Conservation (phyloP, 768 basidiomycete genomes). For the Cystofilobasidium bisporidii region DNA sequence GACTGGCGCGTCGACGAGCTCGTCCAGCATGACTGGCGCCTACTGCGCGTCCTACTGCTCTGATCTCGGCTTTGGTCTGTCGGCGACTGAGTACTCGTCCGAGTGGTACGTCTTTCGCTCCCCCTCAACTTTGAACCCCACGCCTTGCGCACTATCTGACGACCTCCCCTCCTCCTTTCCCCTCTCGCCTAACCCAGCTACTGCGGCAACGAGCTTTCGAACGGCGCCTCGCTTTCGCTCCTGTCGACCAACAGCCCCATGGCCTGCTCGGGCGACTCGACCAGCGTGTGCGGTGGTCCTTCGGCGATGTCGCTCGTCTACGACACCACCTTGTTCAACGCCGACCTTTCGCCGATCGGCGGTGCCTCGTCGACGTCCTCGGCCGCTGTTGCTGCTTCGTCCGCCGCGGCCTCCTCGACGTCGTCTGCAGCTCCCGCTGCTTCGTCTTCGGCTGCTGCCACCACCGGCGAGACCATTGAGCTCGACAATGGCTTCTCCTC, state of each 20-base stretch:
- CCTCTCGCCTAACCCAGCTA: slow-evolving; percentile 16
- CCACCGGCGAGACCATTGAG: not conserved
- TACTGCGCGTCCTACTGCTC: slow-evolving; percentile 3
- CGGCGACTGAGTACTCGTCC: slow-evolving; percentile 12
- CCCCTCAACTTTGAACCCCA: too few relatives aligned
- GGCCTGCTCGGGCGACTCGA: slow-evolving; percentile 2
- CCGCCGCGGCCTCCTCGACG: not conserved
- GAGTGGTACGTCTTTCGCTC: not conserved
- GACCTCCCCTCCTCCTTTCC: too few relatives aligned
- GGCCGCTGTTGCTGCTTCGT: not conserved
- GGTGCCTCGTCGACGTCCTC: not conserved
- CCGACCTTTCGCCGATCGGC: slow-evolving; percentile 1
- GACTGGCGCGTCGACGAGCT: slow-evolving; percentile 3
- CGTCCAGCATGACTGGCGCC: not conserved
- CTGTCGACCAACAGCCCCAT: not conserved
- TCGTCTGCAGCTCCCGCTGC: not conserved
- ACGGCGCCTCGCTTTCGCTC: slow-evolving; percentile 10
- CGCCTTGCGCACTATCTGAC: too few relatives aligned
- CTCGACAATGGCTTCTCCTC: slow-evolving; percentile 1
- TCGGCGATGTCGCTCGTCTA: slow-evolving; percentile 8
- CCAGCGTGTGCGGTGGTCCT: slow-evolving; percentile 6
- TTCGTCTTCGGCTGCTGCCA: not conserved
- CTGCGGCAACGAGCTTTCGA: slow-evolving; percentile 43
- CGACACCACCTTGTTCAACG: slow-evolving; percentile 2
- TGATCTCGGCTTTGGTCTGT: slow-evolving; percentile 5